Percentiles rank a stretch among this genome's conserved stretches.
Conservation (phyloP, 768 basidiomycete species). For the Suillus cothurnatus region DNA sequence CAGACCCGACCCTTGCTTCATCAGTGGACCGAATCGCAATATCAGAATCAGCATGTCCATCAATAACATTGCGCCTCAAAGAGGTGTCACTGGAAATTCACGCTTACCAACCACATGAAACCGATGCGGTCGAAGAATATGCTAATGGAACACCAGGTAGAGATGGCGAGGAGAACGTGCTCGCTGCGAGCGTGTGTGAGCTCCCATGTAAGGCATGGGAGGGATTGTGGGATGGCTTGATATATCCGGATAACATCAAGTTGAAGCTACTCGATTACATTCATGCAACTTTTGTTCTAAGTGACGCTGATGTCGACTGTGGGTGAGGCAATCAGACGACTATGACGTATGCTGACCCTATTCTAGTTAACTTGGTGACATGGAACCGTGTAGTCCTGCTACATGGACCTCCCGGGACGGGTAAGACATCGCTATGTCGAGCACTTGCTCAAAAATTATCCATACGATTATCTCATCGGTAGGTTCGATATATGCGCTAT, state of each 20-base stretch:
- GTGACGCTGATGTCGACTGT: constrained; percentile 87
- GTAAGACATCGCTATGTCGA: constrained; percentile 93
- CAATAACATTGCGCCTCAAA: constrained; percentile 52
- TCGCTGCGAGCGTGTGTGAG: constrained; percentile 89
- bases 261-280: constrained; percentile 90
- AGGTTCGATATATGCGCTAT: constrained; percentile 19
- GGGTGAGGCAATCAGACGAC: constrained; percentile 30
- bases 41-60: constrained; percentile 69
- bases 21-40: constrained; percentile 78
- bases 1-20: constrained; percentile 64
- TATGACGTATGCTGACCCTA: constrained; percentile 11
- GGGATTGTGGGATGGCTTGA: constrained; percentile 90
- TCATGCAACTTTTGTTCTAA: constrained; percentile 90
- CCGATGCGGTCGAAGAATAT: constrained; percentile 74
- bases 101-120: constrained; percentile 80
- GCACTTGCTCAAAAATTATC: constrained; percentile 95
- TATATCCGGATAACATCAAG: constrained; percentile 86
- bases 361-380: constrained; percentile 83
- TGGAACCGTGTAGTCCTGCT: constrained; percentile 96
- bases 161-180: constrained; percentile 66
- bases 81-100: constrained; percentile 77
- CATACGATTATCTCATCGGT: constrained; percentile 87
- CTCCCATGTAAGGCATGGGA: constrained; percentile 85
- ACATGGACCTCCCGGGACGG: constrained; percentile 97
- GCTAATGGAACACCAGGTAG: constrained; percentile 57